Base-by-base conservation (phyloP, 2,329 filamentous ascomycete genomes). In the Hypoxylon sp. region DNA sequence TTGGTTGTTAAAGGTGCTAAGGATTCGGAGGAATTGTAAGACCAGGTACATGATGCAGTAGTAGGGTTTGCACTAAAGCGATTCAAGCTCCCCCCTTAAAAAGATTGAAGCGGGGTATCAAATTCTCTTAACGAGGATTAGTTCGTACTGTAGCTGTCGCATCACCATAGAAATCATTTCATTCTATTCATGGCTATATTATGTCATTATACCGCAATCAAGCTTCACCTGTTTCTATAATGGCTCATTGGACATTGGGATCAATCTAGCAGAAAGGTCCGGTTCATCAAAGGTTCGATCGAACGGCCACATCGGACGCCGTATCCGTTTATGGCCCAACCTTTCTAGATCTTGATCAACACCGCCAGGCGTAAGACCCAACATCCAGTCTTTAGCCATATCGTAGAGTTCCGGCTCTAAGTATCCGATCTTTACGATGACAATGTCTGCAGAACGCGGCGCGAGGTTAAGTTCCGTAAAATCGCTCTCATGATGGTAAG, bases 371-470 rank as follows among this genome's bases (percentile, higher is more conserved):
- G 85, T 87, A 14, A 87, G 76, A 0, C 78, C 85, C 1, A 87
- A 78, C 81, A 86, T 86, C 85, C 85, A 87, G 58, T 83, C 84
- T 6, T 78, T 78, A 0, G 84, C 82, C 84, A 87, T 87, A 55
- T 81, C 80, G 64, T 85, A 86, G 3, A 87, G 75, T 70, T 87
- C 82, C 2, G 85, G 85, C 71, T 87, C 85, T 1, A 87, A 74
- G 62, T 87, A 87, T 14, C 85, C 85, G 48, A 87, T 87, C 74
- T 87, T 87, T 23, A 87, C 84, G 46, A 87, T 81, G 0, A 87
- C 84, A 21, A 87, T 81, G 67, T 85, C 83, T 0, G 81, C 80
- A 3, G 78, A 70, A 1, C 84, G 80, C 1, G 85, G 84, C 7
- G 75, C 50, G 0, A 87, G 80, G 46, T 81, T 63, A 0, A 87